Percentiles rank a stretch among this genome's conserved stretches.
These are phyloP conservation scores for Daldinia bambusicola DNA, from an alignment of 495 filamentous ascomycete species.

Conservation along the genomic window DNA sequence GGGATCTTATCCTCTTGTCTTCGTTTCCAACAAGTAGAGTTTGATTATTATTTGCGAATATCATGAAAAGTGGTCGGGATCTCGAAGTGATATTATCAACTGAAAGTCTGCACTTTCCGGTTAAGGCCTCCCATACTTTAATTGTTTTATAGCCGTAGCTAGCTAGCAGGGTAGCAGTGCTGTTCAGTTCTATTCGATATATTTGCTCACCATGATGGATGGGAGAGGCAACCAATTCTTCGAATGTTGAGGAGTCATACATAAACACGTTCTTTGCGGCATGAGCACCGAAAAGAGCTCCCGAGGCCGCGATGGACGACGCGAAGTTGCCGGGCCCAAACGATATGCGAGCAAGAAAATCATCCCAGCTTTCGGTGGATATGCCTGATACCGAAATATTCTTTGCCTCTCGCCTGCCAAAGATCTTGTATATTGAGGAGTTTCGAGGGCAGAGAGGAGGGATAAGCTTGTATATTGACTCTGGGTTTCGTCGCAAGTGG, in stretches of 20 bases:
- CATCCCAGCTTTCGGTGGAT: slow-evolving; percentile 25
- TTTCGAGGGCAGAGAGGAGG: slow-evolving; percentile 51
- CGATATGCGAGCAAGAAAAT: slow-evolving; percentile 26
- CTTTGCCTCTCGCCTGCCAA: slow-evolving; percentile 13
- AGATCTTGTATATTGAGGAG: slow-evolving; percentile 18
- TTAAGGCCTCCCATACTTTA: slow-evolving; percentile 26
- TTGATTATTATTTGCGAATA: slow-evolving; percentile 28
- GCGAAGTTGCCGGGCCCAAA: neutral
- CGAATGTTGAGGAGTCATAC: slow-evolving; percentile 21
- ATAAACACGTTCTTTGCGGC: neutral
- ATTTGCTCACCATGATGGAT: slow-evolving; percentile 15
- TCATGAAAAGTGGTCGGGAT: slow-evolving; percentile 35
- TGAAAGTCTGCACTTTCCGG: slow-evolving; percentile 20
- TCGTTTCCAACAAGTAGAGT: slow-evolving; percentile 37
- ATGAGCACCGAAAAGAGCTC: neutral
- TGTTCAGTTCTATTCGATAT: slow-evolving; percentile 17
- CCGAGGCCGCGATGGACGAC: slow-evolving; percentile 5
- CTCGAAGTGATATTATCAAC: slow-evolving; percentile 30
- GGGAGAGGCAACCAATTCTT: slow-evolving; percentile 4
- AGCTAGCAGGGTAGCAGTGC: slow-evolving; percentile 2
- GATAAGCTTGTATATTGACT: slow-evolving; percentile 51
- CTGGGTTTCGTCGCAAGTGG: slow-evolving; percentile 44
- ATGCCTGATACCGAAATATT: neutral
- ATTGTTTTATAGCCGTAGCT: slow-evolving; percentile 26
- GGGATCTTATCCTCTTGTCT: slow-evolving; percentile 34